Evolutionary conservation across 2,329 filamentous ascomycete species (phyloP).

Genomic region (Fusarium incarnatum): DNA sequence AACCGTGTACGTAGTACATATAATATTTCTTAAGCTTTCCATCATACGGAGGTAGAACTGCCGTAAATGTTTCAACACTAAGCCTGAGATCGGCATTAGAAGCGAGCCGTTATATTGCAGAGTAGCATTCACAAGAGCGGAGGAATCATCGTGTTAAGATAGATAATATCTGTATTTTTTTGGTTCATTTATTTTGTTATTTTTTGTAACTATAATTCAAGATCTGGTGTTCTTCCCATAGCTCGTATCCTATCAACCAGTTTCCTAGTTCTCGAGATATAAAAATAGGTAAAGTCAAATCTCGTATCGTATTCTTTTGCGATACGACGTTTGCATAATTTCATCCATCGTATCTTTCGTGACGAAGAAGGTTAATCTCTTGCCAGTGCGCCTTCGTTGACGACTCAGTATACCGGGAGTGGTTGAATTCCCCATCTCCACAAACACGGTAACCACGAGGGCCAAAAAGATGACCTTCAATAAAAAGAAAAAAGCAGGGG

Average conservation of each 20-base stretch:
- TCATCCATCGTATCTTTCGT: constrained; percentile 18
- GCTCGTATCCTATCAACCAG: neutral
- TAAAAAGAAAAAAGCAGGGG: neutral
- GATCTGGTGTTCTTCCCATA: constrained; percentile 12
- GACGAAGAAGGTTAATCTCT: constrained; percentile 28
- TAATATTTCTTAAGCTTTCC: neutral
- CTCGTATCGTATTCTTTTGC: constrained; percentile 23
- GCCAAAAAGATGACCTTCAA: constrained; percentile 12
- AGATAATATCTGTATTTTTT: constrained; percentile 4
- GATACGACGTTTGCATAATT: constrained; percentile 23
- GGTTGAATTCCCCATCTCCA: constrained; percentile 14
- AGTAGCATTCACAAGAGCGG: constrained; percentile 2
- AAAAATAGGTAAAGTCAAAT: constrained; percentile 5
- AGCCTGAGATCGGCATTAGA: constrained; percentile 8
- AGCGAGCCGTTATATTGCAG: constrained; percentile 16
- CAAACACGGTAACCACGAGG: constrained; percentile 16
- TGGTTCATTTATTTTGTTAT: constrained; percentile 6
- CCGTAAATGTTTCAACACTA: constrained; percentile 24
- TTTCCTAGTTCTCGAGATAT: constrained; percentile 3
- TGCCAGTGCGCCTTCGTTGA: constrained; percentile 32
- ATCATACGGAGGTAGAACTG: constrained; percentile 1
- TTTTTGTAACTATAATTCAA: constrained; percentile 13
- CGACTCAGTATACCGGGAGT: constrained; percentile 14
- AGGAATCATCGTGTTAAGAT: neutral
- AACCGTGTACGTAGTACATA: neutral